Evolutionary conservation across 345 rosid genomes (phyloP).

Genomic region (Reutealis trisperma): DNA sequence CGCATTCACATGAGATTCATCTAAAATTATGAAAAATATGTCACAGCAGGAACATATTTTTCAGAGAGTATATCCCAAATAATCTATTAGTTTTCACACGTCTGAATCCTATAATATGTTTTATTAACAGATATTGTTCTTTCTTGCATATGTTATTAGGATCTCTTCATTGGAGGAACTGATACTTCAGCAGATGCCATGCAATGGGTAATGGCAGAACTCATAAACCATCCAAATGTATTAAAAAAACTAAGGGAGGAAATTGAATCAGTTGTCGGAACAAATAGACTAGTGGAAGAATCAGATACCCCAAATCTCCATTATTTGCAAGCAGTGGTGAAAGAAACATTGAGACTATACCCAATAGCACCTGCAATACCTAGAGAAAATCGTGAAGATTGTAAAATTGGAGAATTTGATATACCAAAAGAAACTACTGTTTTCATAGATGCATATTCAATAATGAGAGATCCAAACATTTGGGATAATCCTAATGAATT

Average conservation of each 20-base stretch:
- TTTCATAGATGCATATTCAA: slow-evolving; percentile 2
- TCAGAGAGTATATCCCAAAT: too few relatives aligned
- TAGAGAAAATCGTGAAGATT: slow-evolving; percentile 9
- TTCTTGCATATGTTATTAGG: not conserved
- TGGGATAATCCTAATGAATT: slow-evolving; percentile 15
- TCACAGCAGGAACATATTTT: too few relatives aligned
- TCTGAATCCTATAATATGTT: too few relatives aligned
- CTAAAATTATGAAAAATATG: too few relatives aligned
- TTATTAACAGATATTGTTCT: too few relatives aligned
- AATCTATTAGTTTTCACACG: too few relatives aligned
- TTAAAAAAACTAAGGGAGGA: slow-evolving; percentile 3
- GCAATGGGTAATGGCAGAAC: slow-evolving; percentile 14
- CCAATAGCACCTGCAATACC: not conserved
- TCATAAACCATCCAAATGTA: not conserved
- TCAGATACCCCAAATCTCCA: slow-evolving; percentile 14
- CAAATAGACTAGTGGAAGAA: slow-evolving; percentile 4
- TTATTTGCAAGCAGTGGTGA: slow-evolving; percentile 16
- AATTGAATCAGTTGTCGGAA: not conserved
- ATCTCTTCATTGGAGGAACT: not conserved
- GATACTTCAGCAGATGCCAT: not conserved
- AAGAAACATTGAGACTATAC: slow-evolving; percentile 15
- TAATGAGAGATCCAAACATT: slow-evolving; percentile 22
- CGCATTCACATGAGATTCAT: too few relatives aligned
- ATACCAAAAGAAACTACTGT: slow-evolving; percentile 9
- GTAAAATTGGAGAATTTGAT: slow-evolving; percentile 15